These are phyloP conservation scores for Umbelopsis isabellina DNA, from an alignment of 192 early-diverging fungal species.

Conservation along the genomic window DNA sequence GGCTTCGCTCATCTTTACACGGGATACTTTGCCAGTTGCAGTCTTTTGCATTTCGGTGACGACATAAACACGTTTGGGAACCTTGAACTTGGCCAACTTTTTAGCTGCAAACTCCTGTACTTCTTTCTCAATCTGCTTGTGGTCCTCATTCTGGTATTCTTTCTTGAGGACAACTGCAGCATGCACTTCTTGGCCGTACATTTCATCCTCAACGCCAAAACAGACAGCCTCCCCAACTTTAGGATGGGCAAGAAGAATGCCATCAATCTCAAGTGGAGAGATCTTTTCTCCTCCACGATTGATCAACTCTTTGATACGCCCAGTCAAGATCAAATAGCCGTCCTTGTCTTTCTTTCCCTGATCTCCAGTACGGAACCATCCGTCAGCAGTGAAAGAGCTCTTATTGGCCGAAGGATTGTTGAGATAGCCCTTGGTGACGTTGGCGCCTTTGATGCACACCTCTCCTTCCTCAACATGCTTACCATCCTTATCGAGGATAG, in stretches of 20 bases:
- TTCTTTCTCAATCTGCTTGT: slow-evolving; percentile 49
- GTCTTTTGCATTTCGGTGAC: slow-evolving; percentile 68
- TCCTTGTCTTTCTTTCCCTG: slow-evolving; percentile 79
- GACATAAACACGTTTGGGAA: slow-evolving; percentile 73
- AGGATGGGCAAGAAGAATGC: slow-evolving; percentile 67
- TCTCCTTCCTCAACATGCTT: slow-evolving; percentile 64
- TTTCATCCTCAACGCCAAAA: slow-evolving; percentile 75
- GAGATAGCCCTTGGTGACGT: slow-evolving; percentile 79
- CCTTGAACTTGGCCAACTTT: slow-evolving; percentile 71
- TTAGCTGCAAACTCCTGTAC: slow-evolving; percentile 52
- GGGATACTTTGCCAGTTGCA: slow-evolving; percentile 76
- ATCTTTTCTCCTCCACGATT: slow-evolving; percentile 93
- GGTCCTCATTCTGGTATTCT: slow-evolving; percentile 32
- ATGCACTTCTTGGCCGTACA: slow-evolving; percentile 85
- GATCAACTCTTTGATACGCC: slow-evolving; percentile 89
- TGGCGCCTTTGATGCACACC: slow-evolving; percentile 82
- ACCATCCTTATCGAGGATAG: slow-evolving; percentile 67
- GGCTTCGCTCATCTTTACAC: slow-evolving; percentile 60
- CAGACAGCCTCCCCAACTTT: slow-evolving; percentile 74
- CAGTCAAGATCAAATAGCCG: slow-evolving; percentile 79
- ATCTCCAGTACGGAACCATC: slow-evolving; percentile 86
- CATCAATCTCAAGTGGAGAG: slow-evolving; percentile 85
- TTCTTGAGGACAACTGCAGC: slow-evolving; percentile 67
- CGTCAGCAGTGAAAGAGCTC: slow-evolving; percentile 61
- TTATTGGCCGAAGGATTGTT: slow-evolving; percentile 71